Conservation (phyloP, 176 grass and related monocot genomes). For the Phragmites australis region DNA sequence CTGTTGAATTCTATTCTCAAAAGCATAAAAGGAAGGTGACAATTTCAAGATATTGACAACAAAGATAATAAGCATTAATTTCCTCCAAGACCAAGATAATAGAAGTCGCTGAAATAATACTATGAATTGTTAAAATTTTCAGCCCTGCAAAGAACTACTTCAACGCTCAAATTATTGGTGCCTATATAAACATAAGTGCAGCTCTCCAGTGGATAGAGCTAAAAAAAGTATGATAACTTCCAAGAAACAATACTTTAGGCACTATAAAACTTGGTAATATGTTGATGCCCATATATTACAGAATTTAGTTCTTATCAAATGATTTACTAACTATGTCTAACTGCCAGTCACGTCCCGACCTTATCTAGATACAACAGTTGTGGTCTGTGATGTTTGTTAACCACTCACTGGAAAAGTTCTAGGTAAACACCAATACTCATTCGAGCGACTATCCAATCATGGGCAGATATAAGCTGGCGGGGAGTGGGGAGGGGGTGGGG, state of each 20-base stretch:
- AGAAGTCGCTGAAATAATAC: neutral
- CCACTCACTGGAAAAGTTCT: too few species aligned
- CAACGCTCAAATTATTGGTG: neutral
- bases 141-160: neutral
- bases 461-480: too few species aligned
- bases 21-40: neutral
- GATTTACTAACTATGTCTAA: neutral
- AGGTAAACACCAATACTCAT: too few species aligned
- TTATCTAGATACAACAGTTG: too few species aligned
- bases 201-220: neutral
- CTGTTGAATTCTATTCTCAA: neutral
- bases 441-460: too few species aligned
- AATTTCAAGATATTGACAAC: constrained; percentile 7
- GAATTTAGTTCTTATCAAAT: neutral
- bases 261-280: neutral
- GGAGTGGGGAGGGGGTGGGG: too few species aligned
- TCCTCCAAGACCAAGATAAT: neutral
- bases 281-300: neutral
- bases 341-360: neutral
- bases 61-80: neutral
- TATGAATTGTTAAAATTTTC: neutral
- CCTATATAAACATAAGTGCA: neutral
- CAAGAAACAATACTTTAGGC: neutral
- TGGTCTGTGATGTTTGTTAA: too few species aligned
- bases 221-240: neutral